These are phyloP conservation scores for Leucosporidium creatinivorum DNA, from an alignment of 768 basidiomycete genomes.

Conservation along the genomic window DNA sequence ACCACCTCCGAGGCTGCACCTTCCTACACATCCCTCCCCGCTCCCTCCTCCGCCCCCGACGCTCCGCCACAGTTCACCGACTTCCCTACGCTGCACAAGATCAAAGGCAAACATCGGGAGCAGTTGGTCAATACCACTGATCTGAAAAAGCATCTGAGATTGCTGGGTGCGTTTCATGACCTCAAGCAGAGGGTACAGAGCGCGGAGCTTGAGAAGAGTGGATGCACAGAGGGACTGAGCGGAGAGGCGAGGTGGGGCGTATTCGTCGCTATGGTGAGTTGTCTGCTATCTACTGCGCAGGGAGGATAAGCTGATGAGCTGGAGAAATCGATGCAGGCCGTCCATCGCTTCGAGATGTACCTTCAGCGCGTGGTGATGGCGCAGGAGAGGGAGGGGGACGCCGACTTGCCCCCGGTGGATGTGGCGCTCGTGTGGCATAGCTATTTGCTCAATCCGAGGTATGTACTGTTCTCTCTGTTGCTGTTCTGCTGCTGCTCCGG, in stretches of 20 bases:
- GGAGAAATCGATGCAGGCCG: not conserved
- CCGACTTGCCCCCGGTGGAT: conserved; percentile 30
- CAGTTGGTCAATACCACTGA: conserved; percentile 10
- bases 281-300: too few relatives aligned
- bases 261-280: conserved; percentile 13
- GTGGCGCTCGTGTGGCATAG: conserved; percentile 32
- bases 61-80: not conserved
- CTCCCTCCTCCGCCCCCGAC: not conserved
- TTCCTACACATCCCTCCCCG: not conserved
- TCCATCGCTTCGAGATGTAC: conserved; percentile 10
- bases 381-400: too few relatives aligned
- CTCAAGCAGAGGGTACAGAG: conserved; percentile 12
- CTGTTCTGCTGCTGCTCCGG: too few relatives aligned
- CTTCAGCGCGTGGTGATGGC: not conserved
- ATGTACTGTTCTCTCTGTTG: not conserved
- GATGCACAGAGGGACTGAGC: not conserved
- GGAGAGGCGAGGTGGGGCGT: conserved; percentile 30
- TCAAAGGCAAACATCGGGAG: conserved; percentile 1
- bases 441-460: conserved; percentile 30
- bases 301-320: too few relatives aligned
- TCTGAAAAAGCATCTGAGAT: conserved; percentile 27
- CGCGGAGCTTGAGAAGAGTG: too few relatives aligned
- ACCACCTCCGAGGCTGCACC: not conserved
- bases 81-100: not conserved
- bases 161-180: conserved; percentile 33